Conservation (phyloP, 768 basidiomycete genomes). For the Candolleomyces eurysporus region DNA sequence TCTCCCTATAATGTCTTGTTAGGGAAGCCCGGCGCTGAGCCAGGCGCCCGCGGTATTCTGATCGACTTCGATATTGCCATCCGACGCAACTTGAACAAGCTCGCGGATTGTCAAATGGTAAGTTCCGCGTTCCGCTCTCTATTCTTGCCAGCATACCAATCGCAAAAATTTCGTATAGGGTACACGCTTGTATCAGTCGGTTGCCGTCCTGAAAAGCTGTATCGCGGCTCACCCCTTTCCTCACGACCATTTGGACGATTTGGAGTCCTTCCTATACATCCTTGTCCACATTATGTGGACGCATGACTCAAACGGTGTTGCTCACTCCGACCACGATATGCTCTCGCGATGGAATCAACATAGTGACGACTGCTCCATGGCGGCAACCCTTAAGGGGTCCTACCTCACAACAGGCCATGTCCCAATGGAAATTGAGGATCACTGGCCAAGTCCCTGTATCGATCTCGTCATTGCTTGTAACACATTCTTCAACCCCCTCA, state of each 20-base stretch:
- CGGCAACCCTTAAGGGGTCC: too few species aligned
- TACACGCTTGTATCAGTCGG: neutral
- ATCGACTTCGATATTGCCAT: constrained; percentile 9
- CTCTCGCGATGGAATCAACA: too few species aligned
- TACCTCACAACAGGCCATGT: too few species aligned
- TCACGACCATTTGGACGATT: constrained; percentile 2
- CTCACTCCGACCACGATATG: too few species aligned
- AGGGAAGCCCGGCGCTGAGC: neutral
- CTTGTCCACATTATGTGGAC: neutral
- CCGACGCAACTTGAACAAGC: neutral
- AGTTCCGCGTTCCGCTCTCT: neutral
- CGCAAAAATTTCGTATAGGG: neutral
- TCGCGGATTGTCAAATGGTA: neutral
- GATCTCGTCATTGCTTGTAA: too few species aligned
- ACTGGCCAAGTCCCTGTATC: too few species aligned
- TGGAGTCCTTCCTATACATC: constrained; percentile 2
- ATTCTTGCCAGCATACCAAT: too few species aligned
- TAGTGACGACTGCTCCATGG: too few species aligned
- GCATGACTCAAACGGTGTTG: too few species aligned
- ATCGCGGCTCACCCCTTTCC: neutral
- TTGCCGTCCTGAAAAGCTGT: neutral
- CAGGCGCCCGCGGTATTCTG: constrained; percentile 7
- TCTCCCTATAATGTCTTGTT: constrained; percentile 12
- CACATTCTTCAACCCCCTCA: too few species aligned
- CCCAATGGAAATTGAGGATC: too few species aligned